Conservation (phyloP, 305 asterid genomes). For the Solanum hybrid region DNA sequence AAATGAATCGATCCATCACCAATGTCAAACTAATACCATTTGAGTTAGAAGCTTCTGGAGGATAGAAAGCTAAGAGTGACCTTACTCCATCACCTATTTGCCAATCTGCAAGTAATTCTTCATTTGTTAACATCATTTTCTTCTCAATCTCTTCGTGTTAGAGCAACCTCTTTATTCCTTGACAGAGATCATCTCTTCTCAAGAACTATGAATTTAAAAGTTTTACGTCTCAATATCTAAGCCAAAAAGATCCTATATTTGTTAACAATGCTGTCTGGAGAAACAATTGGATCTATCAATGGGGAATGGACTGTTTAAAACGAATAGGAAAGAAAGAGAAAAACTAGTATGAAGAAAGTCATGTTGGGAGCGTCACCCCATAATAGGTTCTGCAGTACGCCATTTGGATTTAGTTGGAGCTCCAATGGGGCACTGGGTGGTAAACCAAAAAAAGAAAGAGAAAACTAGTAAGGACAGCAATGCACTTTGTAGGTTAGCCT, state of each 20-base stretch:
- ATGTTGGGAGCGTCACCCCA: neutral
- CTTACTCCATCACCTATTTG: conserved; percentile 40
- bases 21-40: conserved; percentile 37
- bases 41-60: neutral
- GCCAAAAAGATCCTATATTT: too few species aligned
- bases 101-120: too few species aligned
- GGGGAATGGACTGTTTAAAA: neutral
- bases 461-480: too few species aligned
- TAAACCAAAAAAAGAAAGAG: too few species aligned
- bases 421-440: too few species aligned
- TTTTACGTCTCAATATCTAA: too few species aligned
- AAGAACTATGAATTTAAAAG: too few species aligned
- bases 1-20: neutral
- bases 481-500: too few species aligned
- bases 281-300: neutral
- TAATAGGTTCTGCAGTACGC: too few species aligned
- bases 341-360: too few species aligned
- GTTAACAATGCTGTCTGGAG: neutral
- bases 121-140: neutral
- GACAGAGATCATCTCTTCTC: too few species aligned
- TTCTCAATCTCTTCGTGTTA: neutral
- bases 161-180: neutral
- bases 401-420: too few species aligned
- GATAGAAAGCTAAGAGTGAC: conserved; percentile 40
- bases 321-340: neutral